phyloP scores from a whole-genome alignment of 257 asterid genomes.

The Thymus mandschuricus region DNA sequence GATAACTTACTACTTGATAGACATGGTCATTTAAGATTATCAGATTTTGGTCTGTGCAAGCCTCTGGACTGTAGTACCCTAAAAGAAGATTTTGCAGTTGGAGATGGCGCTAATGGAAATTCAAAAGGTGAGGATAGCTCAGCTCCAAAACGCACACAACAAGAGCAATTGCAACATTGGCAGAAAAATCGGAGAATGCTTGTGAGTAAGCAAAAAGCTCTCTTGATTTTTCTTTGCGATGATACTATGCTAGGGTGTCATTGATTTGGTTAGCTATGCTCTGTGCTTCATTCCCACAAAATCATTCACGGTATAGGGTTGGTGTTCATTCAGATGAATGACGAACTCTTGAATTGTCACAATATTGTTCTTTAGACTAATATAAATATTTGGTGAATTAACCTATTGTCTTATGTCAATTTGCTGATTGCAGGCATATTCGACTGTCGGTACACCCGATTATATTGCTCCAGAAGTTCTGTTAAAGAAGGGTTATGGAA shows the following conservation, averaged over 20 bases:
- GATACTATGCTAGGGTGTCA: conserved; percentile 20
- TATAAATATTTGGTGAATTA: conserved; percentile 23
- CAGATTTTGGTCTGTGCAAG: conserved; percentile 98
- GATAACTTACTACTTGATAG: conserved; percentile 95
- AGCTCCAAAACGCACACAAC: conserved; percentile 87
- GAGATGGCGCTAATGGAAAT: conserved; percentile 51
- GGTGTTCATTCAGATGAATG: conserved; percentile 17
- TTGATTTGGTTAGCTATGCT: conserved; percentile 23
- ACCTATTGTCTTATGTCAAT: conserved; percentile 22
- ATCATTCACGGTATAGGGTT: too few species aligned
- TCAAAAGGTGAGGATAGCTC: conserved; percentile 54
- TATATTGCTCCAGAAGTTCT: conserved; percentile 97
- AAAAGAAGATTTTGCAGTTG: conserved; percentile 79
- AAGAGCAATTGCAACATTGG: conserved; percentile 97
- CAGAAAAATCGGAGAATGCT: conserved; percentile 96
- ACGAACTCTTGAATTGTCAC: conserved; percentile 9
- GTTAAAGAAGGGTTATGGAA: conserved; percentile 94
- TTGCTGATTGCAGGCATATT: conserved; percentile 76
- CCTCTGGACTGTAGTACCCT: conserved; percentile 92
- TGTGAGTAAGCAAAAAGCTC: conserved; percentile 50
- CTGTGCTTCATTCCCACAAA: neutral
- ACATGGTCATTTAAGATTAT: conserved; percentile 84
- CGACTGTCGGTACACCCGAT: conserved; percentile 98
- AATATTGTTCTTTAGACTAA: conserved; percentile 28
- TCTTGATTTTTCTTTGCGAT: conserved; percentile 22